Base-by-base conservation (phyloP, 2,329 filamentous ascomycete species). In the Celoporthe dispersa region DNA sequence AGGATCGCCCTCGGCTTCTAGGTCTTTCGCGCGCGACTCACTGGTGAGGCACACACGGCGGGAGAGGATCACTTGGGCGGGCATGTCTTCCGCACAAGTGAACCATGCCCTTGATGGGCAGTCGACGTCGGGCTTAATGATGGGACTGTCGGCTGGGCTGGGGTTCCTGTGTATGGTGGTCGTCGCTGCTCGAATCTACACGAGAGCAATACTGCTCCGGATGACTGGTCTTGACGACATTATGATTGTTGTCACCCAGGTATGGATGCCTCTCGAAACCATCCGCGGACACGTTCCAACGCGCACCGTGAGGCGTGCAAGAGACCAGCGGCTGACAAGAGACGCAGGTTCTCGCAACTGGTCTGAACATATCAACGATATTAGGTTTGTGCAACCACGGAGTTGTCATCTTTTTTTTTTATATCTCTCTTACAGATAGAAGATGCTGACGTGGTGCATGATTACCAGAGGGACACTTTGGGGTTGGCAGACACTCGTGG, bases 181-280 rank as follows among this genome's bases (percentile, higher is more conserved):
- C 25, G 69, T 70, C 53, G n/a, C 48, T 7, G 63, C 67, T 19
- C 69, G 69, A 4, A 48, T 70, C n/a, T 70, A 70, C 35, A 70
- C 69, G 6, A 55, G 69, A 68, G 53, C 67, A 6, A 11, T 68
- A 8, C 55, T 65, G 19, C 69, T 70, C 14, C 69, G 51, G 12
- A 70, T 57, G 22, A 53, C 44, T 31, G 69, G 69, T 3, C 66
- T 64, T 7, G 69, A 70, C 31, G 69, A 70, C 51, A 28, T 68
- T 14, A 64, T 70, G 51, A 70, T 70, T 37, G 41, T 61, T 6
- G 19, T 70, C 31, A 70, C 69, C 1, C 69, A 70, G 69, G 69
- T 70, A 65, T 31, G 16, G n/a, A n/a, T n/a, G n/a, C n/a, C n/a
- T n/a, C n/a, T n/a, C n/a, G n/a, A n/a, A n/a, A n/a, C n/a, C n/a